A percentile compares a stretch with the other conserved stretches of the same genome.
These are phyloP conservation scores for Ustilago trichophora DNA, from an alignment of 1,284 basidiomycete species.

Conservation along the genomic window DNA sequence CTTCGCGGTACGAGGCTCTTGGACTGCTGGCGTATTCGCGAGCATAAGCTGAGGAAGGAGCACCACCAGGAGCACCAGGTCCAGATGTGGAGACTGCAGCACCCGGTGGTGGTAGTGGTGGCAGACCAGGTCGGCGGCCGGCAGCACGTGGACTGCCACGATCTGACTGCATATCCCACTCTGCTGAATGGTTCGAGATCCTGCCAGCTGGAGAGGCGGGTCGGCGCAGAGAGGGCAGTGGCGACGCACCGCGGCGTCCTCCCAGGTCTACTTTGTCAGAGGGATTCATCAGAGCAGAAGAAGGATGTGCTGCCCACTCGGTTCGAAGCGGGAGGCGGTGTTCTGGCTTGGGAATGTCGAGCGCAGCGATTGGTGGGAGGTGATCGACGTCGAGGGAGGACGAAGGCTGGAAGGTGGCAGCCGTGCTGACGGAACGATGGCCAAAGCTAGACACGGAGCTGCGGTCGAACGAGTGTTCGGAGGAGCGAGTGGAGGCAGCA, in stretches of 20 bases:
- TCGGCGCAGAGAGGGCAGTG: conserved; percentile 27
- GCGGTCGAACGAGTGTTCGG: conserved; percentile 34
- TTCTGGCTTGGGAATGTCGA: conserved; percentile 6
- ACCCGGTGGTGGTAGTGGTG: conserved; percentile 8
- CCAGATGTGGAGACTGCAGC: not conserved
- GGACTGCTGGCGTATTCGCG: conserved; percentile 36
- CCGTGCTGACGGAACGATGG: conserved; percentile 35
- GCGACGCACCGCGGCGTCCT: conserved; percentile 18
- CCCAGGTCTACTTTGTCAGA: conserved; percentile 15
- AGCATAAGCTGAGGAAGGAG: conserved; percentile 14
- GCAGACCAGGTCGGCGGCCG: conserved; percentile 16
- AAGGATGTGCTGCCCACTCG: not conserved
- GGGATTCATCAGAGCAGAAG: conserved; percentile 12
- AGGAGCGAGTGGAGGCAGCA: conserved; percentile 27
- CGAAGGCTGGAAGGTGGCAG: conserved; percentile 12
- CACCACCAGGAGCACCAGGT: conserved; percentile 1
- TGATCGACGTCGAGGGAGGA: conserved; percentile 30
- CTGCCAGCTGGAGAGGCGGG: conserved; percentile 34
- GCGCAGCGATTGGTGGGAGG: conserved; percentile 14
- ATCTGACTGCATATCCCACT: conserved; percentile 39
- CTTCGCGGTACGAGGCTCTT: conserved; percentile 22
- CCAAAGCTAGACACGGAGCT: conserved; percentile 28
- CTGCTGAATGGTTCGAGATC: conserved; percentile 38
- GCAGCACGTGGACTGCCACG: conserved; percentile 33
- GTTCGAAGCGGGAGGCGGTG: conserved; percentile 2